phyloP scores from a whole-genome alignment of 495 filamentous ascomycete species.

The Penicillium coffeae region DNA sequence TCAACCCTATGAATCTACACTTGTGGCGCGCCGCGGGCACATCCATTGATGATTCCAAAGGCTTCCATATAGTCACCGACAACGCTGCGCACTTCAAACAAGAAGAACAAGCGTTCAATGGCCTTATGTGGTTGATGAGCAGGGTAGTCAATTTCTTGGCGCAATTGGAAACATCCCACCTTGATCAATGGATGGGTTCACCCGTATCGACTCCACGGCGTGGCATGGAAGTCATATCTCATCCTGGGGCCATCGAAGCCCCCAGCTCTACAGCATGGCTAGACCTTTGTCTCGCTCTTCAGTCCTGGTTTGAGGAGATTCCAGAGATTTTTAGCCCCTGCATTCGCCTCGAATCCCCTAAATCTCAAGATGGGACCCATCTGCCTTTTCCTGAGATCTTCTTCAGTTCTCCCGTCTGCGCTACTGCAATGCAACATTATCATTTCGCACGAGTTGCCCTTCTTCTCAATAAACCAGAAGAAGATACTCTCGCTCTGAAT shows the following conservation, averaged over 20 bases:
- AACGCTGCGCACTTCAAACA: slow-evolving; percentile 5
- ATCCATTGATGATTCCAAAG: slow-evolving; percentile 26
- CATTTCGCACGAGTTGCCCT: slow-evolving; percentile 41
- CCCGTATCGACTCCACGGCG: slow-evolving; percentile 11
- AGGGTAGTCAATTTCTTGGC: slow-evolving; percentile 41
- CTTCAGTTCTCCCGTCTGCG: slow-evolving; percentile 31
- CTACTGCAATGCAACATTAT: slow-evolving; percentile 39
- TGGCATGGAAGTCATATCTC: slow-evolving; percentile 2
- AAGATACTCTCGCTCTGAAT: slow-evolving; percentile 31
- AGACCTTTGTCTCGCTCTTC: slow-evolving; percentile 36
- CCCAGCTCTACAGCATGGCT: slow-evolving; percentile 35
- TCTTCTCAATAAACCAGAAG: slow-evolving; percentile 34
- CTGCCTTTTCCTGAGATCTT: slow-evolving; percentile 40
- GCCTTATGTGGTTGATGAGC: slow-evolving; percentile 32
- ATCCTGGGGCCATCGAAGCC: background rate
- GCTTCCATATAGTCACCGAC: slow-evolving; percentile 9
- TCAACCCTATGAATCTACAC: slow-evolving; percentile 26
- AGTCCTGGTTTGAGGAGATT: slow-evolving; percentile 39
- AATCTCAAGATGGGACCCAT: slow-evolving; percentile 12
- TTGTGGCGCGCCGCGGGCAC: slow-evolving; percentile 40
- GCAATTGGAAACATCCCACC: slow-evolving; percentile 30
- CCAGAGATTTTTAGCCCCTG: slow-evolving; percentile 20
- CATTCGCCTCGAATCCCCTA: slow-evolving; percentile 7
- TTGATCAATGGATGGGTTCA: slow-evolving; percentile 32
- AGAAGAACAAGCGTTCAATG: slow-evolving; percentile 37